These are phyloP conservation scores for Penicillium atrosanguineum DNA, from an alignment of 495 filamentous ascomycete species.

Conservation along the genomic window DNA sequence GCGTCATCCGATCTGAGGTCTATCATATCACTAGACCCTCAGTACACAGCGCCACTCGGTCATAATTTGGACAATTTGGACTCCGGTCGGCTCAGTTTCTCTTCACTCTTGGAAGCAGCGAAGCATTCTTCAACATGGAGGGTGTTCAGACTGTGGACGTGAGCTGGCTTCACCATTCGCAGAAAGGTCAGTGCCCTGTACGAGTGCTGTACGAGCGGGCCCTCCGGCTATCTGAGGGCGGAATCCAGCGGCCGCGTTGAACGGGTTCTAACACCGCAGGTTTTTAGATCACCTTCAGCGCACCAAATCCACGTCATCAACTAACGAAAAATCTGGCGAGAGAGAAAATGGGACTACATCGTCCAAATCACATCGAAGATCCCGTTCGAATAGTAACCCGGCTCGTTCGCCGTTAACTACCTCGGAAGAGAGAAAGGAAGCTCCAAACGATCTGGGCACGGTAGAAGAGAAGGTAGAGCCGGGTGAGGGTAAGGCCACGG, in stretches of 20 bases:
- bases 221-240: not conserved
- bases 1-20: constrained; percentile 26
- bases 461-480: constrained; percentile 21
- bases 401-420: constrained; percentile 17
- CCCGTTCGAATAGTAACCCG: constrained; percentile 25
- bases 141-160: constrained; percentile 66
- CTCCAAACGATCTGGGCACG: constrained; percentile 14
- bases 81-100: not conserved
- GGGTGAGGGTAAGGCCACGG: constrained; percentile 16
- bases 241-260: not conserved
- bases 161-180: constrained; percentile 66
- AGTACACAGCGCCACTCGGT: constrained; percentile 23
- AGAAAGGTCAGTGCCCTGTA: constrained; percentile 49
- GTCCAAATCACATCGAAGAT: constrained; percentile 21
- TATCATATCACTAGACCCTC: constrained; percentile 20
- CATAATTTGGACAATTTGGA: not conserved
- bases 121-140: constrained; percentile 46
- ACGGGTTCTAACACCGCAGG: constrained; percentile 7
- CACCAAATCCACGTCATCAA: constrained; percentile 37
- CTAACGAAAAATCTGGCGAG: constrained; percentile 29
- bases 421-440: constrained; percentile 13
- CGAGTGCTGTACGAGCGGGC: not conserved
- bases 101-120: not conserved
- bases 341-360: constrained; percentile 16
- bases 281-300: constrained; percentile 36